Conservation (phyloP, 2,329 filamentous ascomycete species). For the Colletotrichum scovillei region DNA sequence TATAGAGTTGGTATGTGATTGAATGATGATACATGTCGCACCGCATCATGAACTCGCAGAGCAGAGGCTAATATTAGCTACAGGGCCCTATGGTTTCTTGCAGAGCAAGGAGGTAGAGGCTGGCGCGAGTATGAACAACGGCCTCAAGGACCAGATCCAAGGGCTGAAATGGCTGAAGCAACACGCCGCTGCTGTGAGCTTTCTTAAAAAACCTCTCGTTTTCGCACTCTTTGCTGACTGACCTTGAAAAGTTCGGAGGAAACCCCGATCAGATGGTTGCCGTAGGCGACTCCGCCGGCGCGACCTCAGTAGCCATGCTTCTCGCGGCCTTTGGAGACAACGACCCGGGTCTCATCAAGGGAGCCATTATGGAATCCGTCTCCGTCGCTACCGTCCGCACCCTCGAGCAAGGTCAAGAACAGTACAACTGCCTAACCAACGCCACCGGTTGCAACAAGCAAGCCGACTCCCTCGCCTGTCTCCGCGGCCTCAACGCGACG, state of each 20-base stretch:
- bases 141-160: conserved; percentile 76
- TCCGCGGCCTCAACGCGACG: conserved; percentile 42
- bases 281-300: conserved; percentile 77
- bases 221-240: neutral
- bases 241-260: conserved; percentile 70
- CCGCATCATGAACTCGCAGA: neutral
- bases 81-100: conserved; percentile 75
- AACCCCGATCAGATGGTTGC: conserved; percentile 75
- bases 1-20: conserved; percentile 71
- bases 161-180: conserved; percentile 76
- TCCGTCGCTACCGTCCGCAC: conserved; percentile 60
- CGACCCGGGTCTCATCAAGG: conserved; percentile 62
- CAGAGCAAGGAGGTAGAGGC: conserved; percentile 59
- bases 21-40: neutral
- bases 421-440: conserved; percentile 58
- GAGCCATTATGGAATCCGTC: conserved; percentile 61
- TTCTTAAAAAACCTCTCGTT: neutral
- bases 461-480: conserved; percentile 55
- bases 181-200: conserved; percentile 62
- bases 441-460: conserved; percentile 55
- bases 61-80: neutral
- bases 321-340: conserved; percentile 66
- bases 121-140: conserved; percentile 71
- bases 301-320: conserved; percentile 72
- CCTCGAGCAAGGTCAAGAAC: conserved; percentile 54